Conservation (phyloP, 106 monocot species). For the Xerophyta viscosa region DNA sequence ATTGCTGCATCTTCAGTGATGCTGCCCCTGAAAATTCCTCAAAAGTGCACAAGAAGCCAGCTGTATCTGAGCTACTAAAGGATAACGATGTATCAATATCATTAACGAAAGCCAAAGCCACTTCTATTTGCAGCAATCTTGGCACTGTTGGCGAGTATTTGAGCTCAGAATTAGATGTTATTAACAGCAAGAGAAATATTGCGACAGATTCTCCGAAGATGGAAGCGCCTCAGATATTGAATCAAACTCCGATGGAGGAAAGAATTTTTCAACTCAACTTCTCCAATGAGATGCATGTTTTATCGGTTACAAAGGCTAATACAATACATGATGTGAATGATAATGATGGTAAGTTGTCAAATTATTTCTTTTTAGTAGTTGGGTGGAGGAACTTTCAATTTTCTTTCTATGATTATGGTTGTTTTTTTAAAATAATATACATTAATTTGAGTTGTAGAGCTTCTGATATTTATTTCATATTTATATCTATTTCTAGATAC, state of each 20-base stretch:
- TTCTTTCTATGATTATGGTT: too few species aligned
- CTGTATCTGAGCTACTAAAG: background rate
- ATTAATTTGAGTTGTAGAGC: too few species aligned
- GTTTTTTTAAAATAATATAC: too few species aligned
- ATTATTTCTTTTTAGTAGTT: too few species aligned
- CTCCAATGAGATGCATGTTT: slow-evolving; percentile 21
- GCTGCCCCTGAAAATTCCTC: slow-evolving; percentile 11
- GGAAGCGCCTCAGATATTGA: background rate
- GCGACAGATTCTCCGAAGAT: background rate
- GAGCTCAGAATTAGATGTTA: background rate
- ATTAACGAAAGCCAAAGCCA: background rate
- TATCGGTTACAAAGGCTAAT: too few species aligned
- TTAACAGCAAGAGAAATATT: background rate
- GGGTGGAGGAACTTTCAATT: too few species aligned
- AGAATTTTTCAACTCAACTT: slow-evolving; percentile 23
- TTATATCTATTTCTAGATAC: too few species aligned
- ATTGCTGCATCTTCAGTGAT: slow-evolving; percentile 15
- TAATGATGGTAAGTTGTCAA: too few species aligned
- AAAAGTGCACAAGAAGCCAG: slow-evolving; percentile 4
- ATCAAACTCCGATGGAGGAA: slow-evolving; percentile 30
- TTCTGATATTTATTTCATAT: too few species aligned
- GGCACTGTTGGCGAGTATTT: background rate
- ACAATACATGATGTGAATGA: too few species aligned
- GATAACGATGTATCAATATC: background rate
- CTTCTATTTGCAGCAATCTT: slow-evolving; percentile 1